Evolutionary conservation across 1,139 yeast species (phyloP), one percentile per base, ranked within the genome.

Genomic region (Meyerozyma guilliermondii): DNA sequence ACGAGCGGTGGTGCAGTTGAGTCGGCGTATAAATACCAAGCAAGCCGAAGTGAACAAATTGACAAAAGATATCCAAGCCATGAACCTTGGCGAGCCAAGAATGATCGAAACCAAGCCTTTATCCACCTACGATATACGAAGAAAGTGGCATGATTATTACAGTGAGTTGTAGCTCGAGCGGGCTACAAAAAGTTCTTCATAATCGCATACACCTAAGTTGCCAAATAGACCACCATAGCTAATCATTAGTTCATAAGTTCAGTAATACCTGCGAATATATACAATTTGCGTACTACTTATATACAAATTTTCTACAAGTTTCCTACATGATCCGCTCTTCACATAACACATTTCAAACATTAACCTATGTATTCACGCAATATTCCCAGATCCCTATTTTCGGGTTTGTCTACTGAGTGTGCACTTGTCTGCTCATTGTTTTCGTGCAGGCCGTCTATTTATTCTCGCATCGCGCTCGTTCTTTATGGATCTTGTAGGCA

Each of bases 401-500:
- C 31, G 31, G 8, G 7, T 7, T 6, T 11, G n/a, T 23, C 7
- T 23, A 23, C 9, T 7, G 27, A 23, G 27, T 23, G 9, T 23
- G 22, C 10, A 20, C 7, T 9, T 22, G 8, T 5, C 11, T 20
- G 17, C 14, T 35, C 7, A 7, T 8, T 8, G 5, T 6, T 5
- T 22, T 14, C n/a, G 17, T 17, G 29, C 38, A 35, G 27, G 17
- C 17, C 18, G 16, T 16, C 11, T 35, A 14, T 23, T 23, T 35
- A 7, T 23, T 23, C 13, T 14, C 29, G 24, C 10, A 8, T 20
- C 17, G 27, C 38, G 36, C n/a, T 18, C 20, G 20, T 27, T 8
- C 26, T 48, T 49, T 52, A 33, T 41, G 16, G 49, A 45, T 5
- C 36, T 41, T 20, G 35, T 51, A 22, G 76, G 75, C 7, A 50